phyloP scores from a whole-genome alignment of 495 filamentous ascomycete genomes.

The Lophium mytilinum region DNA sequence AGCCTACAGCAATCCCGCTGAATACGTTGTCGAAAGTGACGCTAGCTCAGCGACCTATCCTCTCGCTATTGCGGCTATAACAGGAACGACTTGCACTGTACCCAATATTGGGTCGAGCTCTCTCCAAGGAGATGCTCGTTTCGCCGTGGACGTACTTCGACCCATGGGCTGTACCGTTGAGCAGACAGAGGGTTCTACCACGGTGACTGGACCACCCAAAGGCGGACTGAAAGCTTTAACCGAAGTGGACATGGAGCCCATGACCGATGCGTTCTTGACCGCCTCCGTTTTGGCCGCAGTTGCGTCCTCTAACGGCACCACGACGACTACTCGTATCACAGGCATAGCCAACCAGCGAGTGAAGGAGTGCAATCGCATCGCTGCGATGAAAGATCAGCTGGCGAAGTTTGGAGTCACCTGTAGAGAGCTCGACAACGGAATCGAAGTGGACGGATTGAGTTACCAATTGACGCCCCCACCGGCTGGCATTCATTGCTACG shows the following conservation, averaged over 20 bases:
- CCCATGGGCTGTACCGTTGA: conserved; percentile 92
- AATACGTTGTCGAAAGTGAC: conserved; percentile 93
- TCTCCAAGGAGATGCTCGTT: conserved; percentile 90
- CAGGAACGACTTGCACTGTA: conserved; percentile 87
- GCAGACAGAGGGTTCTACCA: conserved; percentile 79
- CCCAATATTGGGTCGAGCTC: conserved; percentile 91
- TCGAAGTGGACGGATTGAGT: conserved; percentile 41
- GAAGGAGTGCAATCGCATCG: conserved; percentile 96
- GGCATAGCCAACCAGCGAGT: conserved; percentile 99
- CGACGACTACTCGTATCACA: conserved; percentile 66
- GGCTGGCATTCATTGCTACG: conserved; percentile 81
- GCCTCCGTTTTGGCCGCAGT: conserved; percentile 90
- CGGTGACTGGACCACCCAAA: conserved; percentile 75
- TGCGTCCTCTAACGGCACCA: conserved; percentile 49
- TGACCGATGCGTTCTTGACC: conserved; percentile 98
- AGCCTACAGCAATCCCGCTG: conserved; percentile 71
- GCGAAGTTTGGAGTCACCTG: conserved; percentile 91
- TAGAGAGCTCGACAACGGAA: conserved; percentile 84
- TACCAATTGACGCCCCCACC: conserved; percentile 37
- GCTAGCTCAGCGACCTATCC: conserved; percentile 97
- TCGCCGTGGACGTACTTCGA: conserved; percentile 80
- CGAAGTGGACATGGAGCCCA: conserved; percentile 94
- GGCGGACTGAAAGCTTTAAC: conserved; percentile 63
- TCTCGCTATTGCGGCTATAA: conserved; percentile 88
- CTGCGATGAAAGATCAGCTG: conserved; percentile 91